A percentile compares a stretch with the other conserved stretches of the same genome.
Evolutionary conservation across 352 stramenopile genomes (phyloP).

Genomic region (Phytophthora quininea): DNA sequence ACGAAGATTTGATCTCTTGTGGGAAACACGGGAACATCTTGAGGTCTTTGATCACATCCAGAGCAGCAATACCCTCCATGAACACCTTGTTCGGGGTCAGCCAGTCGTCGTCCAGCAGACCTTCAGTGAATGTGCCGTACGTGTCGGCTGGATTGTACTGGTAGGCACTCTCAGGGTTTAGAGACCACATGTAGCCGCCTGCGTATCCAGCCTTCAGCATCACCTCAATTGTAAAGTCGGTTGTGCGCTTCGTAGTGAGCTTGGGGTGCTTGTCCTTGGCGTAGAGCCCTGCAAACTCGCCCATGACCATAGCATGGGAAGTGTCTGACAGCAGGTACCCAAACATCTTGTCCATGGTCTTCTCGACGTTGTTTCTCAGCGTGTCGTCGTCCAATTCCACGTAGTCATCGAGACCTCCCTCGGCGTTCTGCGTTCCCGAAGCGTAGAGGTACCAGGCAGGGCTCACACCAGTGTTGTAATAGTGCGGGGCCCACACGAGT

Average conservation of each 20-base stretch:
- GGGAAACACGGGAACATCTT: slow-evolving; percentile 59
- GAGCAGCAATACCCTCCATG: slow-evolving; percentile 44
- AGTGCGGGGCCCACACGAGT: slow-evolving; percentile 71
- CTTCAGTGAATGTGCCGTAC: slow-evolving; percentile 53
- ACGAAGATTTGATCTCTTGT: slow-evolving; percentile 12
- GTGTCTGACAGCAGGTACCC: slow-evolving; percentile 55
- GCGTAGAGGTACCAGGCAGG: slow-evolving; percentile 68
- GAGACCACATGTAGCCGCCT: slow-evolving; percentile 75
- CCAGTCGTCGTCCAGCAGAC: slow-evolving; percentile 58
- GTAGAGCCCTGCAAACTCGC: slow-evolving; percentile 71
- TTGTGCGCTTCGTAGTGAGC: slow-evolving; percentile 65
- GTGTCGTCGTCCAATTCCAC: slow-evolving; percentile 54
- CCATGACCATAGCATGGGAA: slow-evolving; percentile 56
- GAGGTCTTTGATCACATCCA: slow-evolving; percentile 55
- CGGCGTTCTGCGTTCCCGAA: slow-evolving; percentile 28
- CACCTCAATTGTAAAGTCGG: slow-evolving; percentile 65
- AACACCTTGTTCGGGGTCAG: slow-evolving; percentile 59
- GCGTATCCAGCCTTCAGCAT: slow-evolving; percentile 58
- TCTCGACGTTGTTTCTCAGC: slow-evolving; percentile 53
- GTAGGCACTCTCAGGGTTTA: slow-evolving; percentile 78
- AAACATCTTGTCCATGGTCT: slow-evolving; percentile 72
- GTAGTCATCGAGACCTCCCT: slow-evolving; percentile 28
- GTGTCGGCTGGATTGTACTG: slow-evolving; percentile 69
- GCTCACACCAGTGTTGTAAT: slow-evolving; percentile 74
- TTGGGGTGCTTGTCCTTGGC: slow-evolving; percentile 50